Base-by-base conservation (phyloP, 2,329 filamentous ascomycete genomes). In the Cercospora sp. region DNA sequence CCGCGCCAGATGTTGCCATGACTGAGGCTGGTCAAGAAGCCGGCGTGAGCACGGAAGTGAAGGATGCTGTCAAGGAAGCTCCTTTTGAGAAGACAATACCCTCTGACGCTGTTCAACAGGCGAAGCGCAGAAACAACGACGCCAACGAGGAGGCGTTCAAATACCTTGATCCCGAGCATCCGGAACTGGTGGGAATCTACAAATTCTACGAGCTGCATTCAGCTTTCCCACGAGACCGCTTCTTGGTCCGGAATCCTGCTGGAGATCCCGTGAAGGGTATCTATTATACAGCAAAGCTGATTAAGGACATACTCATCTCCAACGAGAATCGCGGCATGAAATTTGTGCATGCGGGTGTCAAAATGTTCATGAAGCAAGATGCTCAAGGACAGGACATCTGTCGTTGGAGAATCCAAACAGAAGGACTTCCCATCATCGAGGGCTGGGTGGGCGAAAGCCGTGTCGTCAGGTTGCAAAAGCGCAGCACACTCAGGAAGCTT, bases 291-390 rank as follows among this genome's bases (percentile, higher is more conserved):
- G 94, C 91, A 40, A 87, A 88, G 4, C 86, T 98, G 12, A 90
- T 93, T 24, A 91, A 93, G 34, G 91, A 94, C 72, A 95, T 99
- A 64, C 86, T 99, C 3, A 87, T 86, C 3, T 87, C 90, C 77
- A 99, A 99, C 79, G 93, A 97, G 80, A 92, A 93, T 53, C 90
- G 91, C 30, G 93, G 93, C 57, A 90, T 98, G 80, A 97, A 95
- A 79, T 97, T 99, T 78, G 91, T 99, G 61, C 95, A 99, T 81
- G 94, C 91, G 61, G 95, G 95, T 71, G 94, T 99, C 37, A 97
- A 97, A 82, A 98, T 98, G 93, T 99, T 97, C 79, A 95, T 98
- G 85, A 97, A 97, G 84, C 94, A 98, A 80, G 93, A 97, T 77
- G 91, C 92, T 0, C 94, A 97, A 68, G 91, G 90, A 5, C 89